Percentiles rank a stretch among this genome's conserved stretches.
These are phyloP conservation scores for Wakefieldia striispora DNA, from an alignment of 768 basidiomycete species.

Conservation along the genomic window DNA sequence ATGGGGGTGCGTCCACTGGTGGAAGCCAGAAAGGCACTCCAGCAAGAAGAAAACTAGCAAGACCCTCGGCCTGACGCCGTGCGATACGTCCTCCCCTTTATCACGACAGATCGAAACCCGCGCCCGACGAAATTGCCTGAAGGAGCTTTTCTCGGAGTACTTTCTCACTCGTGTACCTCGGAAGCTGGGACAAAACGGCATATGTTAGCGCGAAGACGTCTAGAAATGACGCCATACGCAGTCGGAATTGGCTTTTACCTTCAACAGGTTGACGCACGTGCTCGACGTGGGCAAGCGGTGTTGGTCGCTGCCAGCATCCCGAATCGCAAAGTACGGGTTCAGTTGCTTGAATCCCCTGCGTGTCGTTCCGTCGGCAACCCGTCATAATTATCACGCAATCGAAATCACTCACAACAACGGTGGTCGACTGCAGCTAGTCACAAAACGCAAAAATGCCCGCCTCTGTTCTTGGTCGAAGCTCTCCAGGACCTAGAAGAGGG, in stretches of 20 bases:
- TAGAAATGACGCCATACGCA: neutral
- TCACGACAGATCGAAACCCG: constrained; percentile 91
- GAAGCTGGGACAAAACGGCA: constrained; percentile 48
- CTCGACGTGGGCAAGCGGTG: constrained; percentile 71
- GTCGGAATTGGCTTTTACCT: constrained; percentile 44
- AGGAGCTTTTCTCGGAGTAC: constrained; percentile 73
- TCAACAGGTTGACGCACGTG: constrained; percentile 91
- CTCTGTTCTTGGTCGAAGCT: constrained; percentile 80
- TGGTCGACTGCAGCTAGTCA: constrained; percentile 88
- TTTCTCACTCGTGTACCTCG: constrained; percentile 61
- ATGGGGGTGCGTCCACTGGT: neutral
- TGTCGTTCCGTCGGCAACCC: neutral
- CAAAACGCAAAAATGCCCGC: constrained; percentile 78
- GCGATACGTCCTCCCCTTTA: neutral
- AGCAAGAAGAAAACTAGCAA: neutral
- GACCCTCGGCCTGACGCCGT: neutral
- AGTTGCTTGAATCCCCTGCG: constrained; percentile 82
- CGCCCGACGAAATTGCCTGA: constrained; percentile 82
- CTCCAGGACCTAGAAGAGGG: constrained; percentile 60
- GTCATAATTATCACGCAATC: neutral
- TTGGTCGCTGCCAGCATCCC: constrained; percentile 74
- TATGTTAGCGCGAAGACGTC: neutral
- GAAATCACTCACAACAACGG: constrained; percentile 68
- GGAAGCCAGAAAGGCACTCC: constrained; percentile 1
- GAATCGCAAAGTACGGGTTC: constrained; percentile 83